Base-by-base conservation (phyloP, 2,329 filamentous ascomycete genomes). In the Colletotrichum sp. region DNA sequence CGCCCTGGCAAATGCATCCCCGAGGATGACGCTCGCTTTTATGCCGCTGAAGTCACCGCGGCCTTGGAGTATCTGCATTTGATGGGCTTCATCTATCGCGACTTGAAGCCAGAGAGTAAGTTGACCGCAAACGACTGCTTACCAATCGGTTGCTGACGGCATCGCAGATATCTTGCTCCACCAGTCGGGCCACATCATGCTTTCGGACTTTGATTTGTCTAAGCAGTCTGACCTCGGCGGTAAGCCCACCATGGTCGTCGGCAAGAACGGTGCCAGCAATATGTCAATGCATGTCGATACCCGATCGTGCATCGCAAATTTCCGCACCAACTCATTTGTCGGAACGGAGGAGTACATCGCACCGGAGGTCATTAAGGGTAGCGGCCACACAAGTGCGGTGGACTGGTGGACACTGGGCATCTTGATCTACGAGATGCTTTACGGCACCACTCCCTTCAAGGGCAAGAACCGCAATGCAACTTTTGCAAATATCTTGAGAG, bases 321-420 rank as follows among this genome's bases (percentile, higher is more conserved):
- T 99, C 90, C 92, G 97, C 72, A 99, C 97, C 21, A 99, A 99
- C 83, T 98, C 96, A 0, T 99, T 99, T 83, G 97, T 99, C 57
- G 97, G 97, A 21, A 99, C 97, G 1, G 97, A 99, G 85, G 97
- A 99, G 85, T 99, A 99, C 85, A 99, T 99, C 82, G 97, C 97
- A 1, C 97, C 97, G 3, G 97, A 99, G 85, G 97, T 99, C 44
- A 99, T 99, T 84, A 99, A 99, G 87, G 97, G 97, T 52, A 98
- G 96, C 82, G 97, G 97, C 28, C 97, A 99, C 86, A 99, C 97
- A 9, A 99, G 96, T 83, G 97, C 97, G 16, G 97, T 99, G 16
- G 97, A 99, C 85, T 99, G 97, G 97, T 99, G 97, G 97, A 99
- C 97, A 1, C 86, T 99, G 69, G 97, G 97, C 24, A 99, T 99